Evolutionary conservation across 2,329 filamentous ascomycete species (phyloP).

Genomic region (Herpotrichia juniperi): DNA sequence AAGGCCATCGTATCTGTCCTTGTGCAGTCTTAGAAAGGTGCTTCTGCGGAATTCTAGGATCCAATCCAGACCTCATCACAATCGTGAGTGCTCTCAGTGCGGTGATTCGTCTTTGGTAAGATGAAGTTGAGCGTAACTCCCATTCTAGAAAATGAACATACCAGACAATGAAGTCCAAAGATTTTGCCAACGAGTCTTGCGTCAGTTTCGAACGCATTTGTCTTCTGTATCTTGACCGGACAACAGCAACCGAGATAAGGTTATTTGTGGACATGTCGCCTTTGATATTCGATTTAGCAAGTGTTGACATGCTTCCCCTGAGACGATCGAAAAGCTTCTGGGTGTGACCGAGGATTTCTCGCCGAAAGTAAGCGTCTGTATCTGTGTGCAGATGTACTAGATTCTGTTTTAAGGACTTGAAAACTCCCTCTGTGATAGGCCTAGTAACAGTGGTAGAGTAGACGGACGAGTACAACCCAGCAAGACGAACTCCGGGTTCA

Average conservation of each 20-base stretch:
- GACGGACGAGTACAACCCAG: slow-evolving; percentile 81
- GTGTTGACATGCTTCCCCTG: slow-evolving; percentile 40
- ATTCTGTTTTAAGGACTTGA: slow-evolving; percentile 68
- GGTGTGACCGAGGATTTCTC: slow-evolving; percentile 76
- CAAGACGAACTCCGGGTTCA: slow-evolving; percentile 65
- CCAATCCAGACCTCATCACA: slow-evolving; percentile 73
- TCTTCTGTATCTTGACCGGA: slow-evolving; percentile 7
- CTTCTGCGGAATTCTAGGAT: slow-evolving; percentile 50
- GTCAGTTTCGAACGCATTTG: not conserved
- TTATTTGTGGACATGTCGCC: slow-evolving; percentile 2
- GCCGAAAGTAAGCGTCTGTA: slow-evolving; percentile 82
- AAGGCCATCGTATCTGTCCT: slow-evolving; percentile 57
- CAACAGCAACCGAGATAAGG: slow-evolving; percentile 25
- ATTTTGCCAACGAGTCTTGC: slow-evolving; percentile 47
- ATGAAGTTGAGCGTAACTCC: slow-evolving; percentile 80
- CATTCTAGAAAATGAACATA: slow-evolving; percentile 73
- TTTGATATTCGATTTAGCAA: slow-evolving; percentile 28
- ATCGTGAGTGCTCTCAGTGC: slow-evolving; percentile 73
- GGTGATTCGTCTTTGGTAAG: slow-evolving; percentile 88
- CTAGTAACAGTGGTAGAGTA: slow-evolving; percentile 76
- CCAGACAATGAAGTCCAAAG: slow-evolving; percentile 74
- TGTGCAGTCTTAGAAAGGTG: slow-evolving; percentile 55
- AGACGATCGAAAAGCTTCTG: slow-evolving; percentile 80
- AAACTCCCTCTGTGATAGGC: slow-evolving; percentile 68
- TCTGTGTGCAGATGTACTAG: slow-evolving; percentile 79